phyloP scores from a whole-genome alignment of 139 green algal species.

The Chlamydomonas incerta region DNA sequence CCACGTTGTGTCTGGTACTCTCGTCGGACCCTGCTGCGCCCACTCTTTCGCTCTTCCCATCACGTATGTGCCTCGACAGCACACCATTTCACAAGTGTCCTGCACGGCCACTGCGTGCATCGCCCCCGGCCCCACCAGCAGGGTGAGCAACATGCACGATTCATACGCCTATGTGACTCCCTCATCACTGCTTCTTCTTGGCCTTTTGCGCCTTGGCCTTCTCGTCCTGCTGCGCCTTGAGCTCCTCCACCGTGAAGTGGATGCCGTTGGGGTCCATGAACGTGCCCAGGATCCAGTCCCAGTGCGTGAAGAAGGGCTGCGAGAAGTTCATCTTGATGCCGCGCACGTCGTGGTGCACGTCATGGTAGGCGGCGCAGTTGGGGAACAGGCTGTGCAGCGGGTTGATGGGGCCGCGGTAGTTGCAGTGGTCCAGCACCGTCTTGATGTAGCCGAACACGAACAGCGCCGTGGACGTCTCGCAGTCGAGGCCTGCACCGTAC shows the following conservation, averaged over 20 bases:
- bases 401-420: slow-evolving; percentile 73
- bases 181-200: not conserved
- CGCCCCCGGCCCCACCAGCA: too few species aligned
- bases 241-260: not conserved
- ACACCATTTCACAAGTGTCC: too few species aligned
- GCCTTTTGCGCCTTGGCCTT: not conserved
- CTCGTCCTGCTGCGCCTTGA: not conserved
- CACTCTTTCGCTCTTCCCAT: too few species aligned
- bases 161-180: too few species aligned
- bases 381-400: slow-evolving; percentile 71
- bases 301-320: slow-evolving; percentile 78
- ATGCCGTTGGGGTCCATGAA: slow-evolving; percentile 26
- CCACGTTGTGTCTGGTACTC: too few species aligned
- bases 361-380: slow-evolving; percentile 75
- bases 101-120: too few species aligned
- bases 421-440: slow-evolving; percentile 77
- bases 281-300: slow-evolving; percentile 67
- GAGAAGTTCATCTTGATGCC: slow-evolving; percentile 77
- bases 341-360: slow-evolving; percentile 75
- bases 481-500: slow-evolving; percentile 61
- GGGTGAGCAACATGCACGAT: too few species aligned
- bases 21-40: too few species aligned
- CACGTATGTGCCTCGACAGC: too few species aligned
- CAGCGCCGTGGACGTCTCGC: slow-evolving; percentile 52
- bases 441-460: slow-evolving; percentile 74